Conservation (phyloP, 129 eudicot species). For the Chrysanthemum makinoi region DNA sequence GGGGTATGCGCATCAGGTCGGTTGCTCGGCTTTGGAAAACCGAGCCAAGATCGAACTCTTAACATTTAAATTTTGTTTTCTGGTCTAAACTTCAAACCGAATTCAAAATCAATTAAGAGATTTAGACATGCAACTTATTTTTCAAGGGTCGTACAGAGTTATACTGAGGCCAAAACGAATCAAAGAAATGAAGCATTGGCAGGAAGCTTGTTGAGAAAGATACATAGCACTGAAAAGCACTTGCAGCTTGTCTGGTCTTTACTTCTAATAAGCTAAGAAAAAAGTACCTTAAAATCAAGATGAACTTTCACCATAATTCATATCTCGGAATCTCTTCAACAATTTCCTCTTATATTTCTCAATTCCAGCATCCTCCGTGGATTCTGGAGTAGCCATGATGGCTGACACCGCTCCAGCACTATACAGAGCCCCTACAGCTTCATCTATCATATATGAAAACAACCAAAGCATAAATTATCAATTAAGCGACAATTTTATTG, state of each 20-base stretch:
- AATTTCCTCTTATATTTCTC: constrained; percentile 53
- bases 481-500: neutral
- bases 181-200: neutral
- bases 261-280: neutral
- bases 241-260: neutral
- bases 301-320: constrained; percentile 30
- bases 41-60: no score
- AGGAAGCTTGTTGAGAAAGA: constrained; percentile 7
- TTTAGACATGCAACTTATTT: no score
- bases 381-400: constrained; percentile 61
- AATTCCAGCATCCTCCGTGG: constrained; percentile 54
- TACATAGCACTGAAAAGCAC: constrained; percentile 1
- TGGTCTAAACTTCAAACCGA: no score
- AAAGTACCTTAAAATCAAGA: constrained; percentile 8
- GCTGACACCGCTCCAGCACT: constrained; percentile 69
- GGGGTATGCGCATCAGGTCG: no score
- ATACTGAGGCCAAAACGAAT: neutral
- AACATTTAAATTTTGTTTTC: no score
- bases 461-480: neutral
- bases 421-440: constrained; percentile 63
- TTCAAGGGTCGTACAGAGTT: no score
- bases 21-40: no score
- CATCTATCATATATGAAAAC: constrained; percentile 40
- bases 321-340: constrained; percentile 60
- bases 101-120: no score